These are phyloP conservation scores for Pouteria campechiana DNA, from an alignment of 179 eudicot species.

Conservation along the genomic window DNA sequence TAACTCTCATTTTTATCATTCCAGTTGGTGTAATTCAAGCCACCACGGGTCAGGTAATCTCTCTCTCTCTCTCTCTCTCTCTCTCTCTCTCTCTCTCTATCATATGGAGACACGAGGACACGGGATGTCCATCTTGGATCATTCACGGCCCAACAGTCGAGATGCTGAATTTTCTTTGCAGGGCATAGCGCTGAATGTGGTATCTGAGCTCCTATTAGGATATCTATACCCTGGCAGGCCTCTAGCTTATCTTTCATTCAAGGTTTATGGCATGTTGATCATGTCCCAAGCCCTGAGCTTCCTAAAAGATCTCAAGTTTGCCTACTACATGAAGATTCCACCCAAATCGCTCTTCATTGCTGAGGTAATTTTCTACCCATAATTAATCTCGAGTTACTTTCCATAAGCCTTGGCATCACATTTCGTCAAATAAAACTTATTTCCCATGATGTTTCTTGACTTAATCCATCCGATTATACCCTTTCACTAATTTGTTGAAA, in stretches of 20 bases:
- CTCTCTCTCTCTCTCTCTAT: background rate
- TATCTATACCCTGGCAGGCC: slow-evolving; percentile 89
- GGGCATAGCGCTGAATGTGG: slow-evolving; percentile 98
- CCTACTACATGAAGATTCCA: slow-evolving; percentile 98
- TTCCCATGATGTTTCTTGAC: background rate
- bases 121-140: no score
- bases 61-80: no score
- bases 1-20: slow-evolving; percentile 82
- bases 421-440: background rate
- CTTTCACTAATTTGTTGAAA: no score
- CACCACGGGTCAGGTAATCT: slow-evolving; percentile 81
- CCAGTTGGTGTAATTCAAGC: slow-evolving; percentile 99
- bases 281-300: slow-evolving; percentile 83
- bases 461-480: no score
- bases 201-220: slow-evolving; percentile 91
- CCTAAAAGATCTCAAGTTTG: slow-evolving; percentile 88
- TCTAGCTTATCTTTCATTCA: slow-evolving; percentile 89
- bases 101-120: background rate
- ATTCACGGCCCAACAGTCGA: background rate
- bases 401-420: background rate
- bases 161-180: background rate
- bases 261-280: slow-evolving; percentile 89
- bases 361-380: no score
- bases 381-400: background rate
- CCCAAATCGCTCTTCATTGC: slow-evolving; percentile 88